phyloP scores from a whole-genome alignment of 2,329 filamentous ascomycete species.

The Magnaporthiopsis incrustans region DNA sequence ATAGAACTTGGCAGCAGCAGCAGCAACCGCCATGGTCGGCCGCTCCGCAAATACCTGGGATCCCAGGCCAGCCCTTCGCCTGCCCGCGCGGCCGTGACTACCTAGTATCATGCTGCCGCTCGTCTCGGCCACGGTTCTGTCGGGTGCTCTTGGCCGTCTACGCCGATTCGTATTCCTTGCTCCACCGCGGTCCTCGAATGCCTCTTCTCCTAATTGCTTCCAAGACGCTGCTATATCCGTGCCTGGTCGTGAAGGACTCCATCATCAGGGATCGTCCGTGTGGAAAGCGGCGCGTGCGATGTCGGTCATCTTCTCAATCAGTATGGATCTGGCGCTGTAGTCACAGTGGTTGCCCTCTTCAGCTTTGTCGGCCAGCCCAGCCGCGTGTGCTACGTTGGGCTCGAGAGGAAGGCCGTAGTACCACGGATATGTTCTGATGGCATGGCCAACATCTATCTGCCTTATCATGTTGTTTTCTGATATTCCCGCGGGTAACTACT shows the following conservation, averaged over 20 bases:
- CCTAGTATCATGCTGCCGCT: constrained; percentile 28
- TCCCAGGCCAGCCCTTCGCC: constrained; percentile 20
- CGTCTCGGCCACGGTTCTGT: constrained; percentile 25
- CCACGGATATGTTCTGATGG: constrained; percentile 55
- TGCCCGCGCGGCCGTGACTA: too few relatives aligned
- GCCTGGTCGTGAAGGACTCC: constrained; percentile 57
- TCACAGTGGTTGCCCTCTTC: constrained; percentile 38
- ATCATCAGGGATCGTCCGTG: constrained; percentile 45
- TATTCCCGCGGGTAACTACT: constrained; percentile 33
- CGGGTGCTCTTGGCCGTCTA: constrained; percentile 52
- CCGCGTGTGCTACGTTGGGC: constrained; percentile 52
- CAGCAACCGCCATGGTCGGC: too few relatives aligned
- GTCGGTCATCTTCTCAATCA: constrained; percentile 54
- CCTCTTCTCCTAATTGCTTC: constrained; percentile 55
- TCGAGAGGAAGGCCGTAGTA: constrained; percentile 49
- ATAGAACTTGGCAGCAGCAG: too few relatives aligned
- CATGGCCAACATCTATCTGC: constrained; percentile 54
- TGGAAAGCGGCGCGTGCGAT: constrained; percentile 39
- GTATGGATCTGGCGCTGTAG: constrained; percentile 43
- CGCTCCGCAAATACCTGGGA: too few relatives aligned
- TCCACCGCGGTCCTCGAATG: constrained; percentile 52
- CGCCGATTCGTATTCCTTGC: constrained; percentile 51
- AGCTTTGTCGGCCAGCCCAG: constrained; percentile 56
- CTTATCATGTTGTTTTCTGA: constrained; percentile 54
- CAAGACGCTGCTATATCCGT: constrained; percentile 55